Evolutionary conservation across 192 early-diverging fungal genomes (phyloP).

Genomic region (Coemansia sp.): DNA sequence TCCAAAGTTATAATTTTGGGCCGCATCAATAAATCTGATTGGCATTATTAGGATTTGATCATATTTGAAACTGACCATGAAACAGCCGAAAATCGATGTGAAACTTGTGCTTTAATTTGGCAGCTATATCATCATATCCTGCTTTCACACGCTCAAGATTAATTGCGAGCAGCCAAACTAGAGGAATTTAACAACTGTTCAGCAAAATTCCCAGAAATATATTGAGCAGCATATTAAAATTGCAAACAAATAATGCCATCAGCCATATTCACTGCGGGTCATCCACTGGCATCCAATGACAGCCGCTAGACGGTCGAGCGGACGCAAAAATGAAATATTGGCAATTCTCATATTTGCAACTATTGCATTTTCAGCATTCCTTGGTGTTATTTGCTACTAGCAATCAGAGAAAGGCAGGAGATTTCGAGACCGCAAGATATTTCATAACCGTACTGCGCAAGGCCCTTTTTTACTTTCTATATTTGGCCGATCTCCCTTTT

Average conservation of each 20-base stretch:
- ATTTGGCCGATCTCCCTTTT: conserved; percentile 14
- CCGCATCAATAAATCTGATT: not conserved
- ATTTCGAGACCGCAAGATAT: conserved; percentile 3
- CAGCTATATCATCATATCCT: not conserved
- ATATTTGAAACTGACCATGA: not conserved
- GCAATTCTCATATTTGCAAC: conserved; percentile 2
- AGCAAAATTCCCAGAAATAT: not conserved
- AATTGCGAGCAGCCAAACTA: not conserved
- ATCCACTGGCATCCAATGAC: not conserved
- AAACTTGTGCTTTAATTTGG: not conserved
- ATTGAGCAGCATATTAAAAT: not conserved
- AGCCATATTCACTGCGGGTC: not conserved
- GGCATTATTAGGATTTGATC: conserved; percentile 1
- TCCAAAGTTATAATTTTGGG: not conserved
- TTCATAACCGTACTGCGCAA: conserved; percentile 25
- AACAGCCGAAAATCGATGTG: not conserved
- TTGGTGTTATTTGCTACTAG: conserved; percentile 24
- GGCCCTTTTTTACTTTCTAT: conserved; percentile 16
- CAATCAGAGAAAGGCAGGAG: conserved; percentile 9
- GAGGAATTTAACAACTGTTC: not conserved
- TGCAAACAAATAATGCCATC: not conserved
- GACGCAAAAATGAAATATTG: conserved; percentile 4
- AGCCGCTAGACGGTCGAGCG: not conserved
- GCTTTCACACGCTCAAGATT: not conserved
- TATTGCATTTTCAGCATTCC: conserved; percentile 5